Evolutionary conservation across 2,329 filamentous ascomycete genomes (phyloP), one percentile per base, ranked within the genome.

Genomic region (Diaporthe capsici): DNA sequence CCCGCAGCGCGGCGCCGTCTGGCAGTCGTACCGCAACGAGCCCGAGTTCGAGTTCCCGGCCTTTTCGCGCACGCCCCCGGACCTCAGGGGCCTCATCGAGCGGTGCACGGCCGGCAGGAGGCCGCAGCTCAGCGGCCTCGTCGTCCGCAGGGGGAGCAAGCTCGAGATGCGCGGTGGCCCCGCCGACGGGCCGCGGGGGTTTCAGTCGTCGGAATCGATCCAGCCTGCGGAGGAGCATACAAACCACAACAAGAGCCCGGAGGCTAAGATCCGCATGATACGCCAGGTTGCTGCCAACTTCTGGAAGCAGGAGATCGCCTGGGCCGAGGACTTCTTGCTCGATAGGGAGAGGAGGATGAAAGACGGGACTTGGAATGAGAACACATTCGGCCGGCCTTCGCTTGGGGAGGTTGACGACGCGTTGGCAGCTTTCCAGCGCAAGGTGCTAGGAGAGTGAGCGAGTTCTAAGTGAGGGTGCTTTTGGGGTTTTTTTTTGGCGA

Each of bases 11-110:
- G 87, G 88, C 2, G 87, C 89, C 4, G 85, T 90, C 17, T 92
- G 90, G 90, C 86, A 90, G 77, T 92, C 90, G 61, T 92, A 92
- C 80, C 84, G 83, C 22, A 88, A 87, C 82, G 90, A 92, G 80
- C 88, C 90, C 2, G 83, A 87, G 22, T 82, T 90, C 17, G 89
- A 90, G 80, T 92, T 92, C 73, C 90, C 90, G 0, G 82, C 84
- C 12, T 92, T 88, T 80, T 79, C 79, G 20, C 82, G 81, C 42
- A 90, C 89, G 8, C 90, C 89, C 1, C 79, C 78, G 22, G 82
- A 81, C 42, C 82, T 91, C 71, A 84, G 86, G 42, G 78, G 79
- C 9, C 84, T 91, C 60, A 89, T 91, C 72, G 85, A 89, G 76
- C 82, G 83, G 31, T 91, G 89, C 78, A 91, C 90, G 1, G 81